Evolutionary conservation across 1,284 basidiomycete genomes (phyloP).

Genomic region (Sutorius eximius): DNA sequence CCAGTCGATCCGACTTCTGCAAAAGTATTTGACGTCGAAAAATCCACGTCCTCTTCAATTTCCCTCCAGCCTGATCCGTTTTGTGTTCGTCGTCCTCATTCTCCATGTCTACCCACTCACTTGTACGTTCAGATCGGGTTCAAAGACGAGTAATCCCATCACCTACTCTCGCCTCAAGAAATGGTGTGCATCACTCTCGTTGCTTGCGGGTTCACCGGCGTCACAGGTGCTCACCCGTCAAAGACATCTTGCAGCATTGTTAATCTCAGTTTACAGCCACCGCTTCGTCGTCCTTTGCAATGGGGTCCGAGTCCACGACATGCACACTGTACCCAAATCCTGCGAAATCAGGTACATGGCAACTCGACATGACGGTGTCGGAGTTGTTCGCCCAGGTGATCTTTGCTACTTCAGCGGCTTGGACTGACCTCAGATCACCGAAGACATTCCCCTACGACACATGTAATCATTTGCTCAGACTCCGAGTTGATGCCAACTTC

Average conservation of each 20-base stretch:
- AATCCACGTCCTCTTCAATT: conserved; percentile 4
- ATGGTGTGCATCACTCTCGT: conserved; percentile 30
- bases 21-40: conserved; percentile 13
- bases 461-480: too few species aligned
- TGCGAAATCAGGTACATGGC: conserved; percentile 1
- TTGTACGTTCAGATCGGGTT: conserved; percentile 21
- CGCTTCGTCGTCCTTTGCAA: conserved; percentile 41
- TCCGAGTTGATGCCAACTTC: too few species aligned
- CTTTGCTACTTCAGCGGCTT: too few species aligned
- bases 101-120: not conserved
- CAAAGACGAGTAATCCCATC: conserved; percentile 20
- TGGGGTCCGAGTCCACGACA: conserved; percentile 41
- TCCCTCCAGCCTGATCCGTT: conserved; percentile 8
- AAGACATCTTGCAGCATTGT: not conserved
- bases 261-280: conserved; percentile 38
- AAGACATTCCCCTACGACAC: too few species aligned
- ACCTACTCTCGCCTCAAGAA: conserved; percentile 23
- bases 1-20: not conserved
- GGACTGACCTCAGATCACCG: too few species aligned
- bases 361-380: too few species aligned
- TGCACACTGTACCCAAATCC: conserved; percentile 32
- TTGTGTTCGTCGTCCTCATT: conserved; percentile 13
- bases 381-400: too few species aligned
- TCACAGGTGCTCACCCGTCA: conserved; percentile 19
- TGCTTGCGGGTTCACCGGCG: conserved; percentile 28